Percentiles rank a stretch among this genome's conserved stretches.
Evolutionary conservation across 306 rosid species (phyloP).

Genomic region (Abrus precatorius): DNA sequence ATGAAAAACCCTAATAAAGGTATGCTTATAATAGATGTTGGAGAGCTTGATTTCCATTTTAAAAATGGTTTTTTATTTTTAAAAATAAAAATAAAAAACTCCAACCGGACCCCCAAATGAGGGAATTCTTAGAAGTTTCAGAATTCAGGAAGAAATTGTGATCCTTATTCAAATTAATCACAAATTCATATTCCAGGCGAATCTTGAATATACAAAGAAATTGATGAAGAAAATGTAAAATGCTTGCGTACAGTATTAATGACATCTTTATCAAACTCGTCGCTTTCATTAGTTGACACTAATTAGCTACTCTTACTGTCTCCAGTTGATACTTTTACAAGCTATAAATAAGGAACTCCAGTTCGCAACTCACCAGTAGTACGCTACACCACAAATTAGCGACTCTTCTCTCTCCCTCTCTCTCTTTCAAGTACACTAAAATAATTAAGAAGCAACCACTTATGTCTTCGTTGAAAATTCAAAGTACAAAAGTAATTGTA

Average conservation of each 20-base stretch:
- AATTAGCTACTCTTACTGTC: conserved; percentile 9
- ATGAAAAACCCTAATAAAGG: too few species aligned
- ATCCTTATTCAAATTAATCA: too few species aligned
- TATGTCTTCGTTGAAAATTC: neutral
- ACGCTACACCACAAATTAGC: neutral
- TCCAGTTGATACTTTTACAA: neutral
- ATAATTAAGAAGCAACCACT: neutral
- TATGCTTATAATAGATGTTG: too few species aligned
- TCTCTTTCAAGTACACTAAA: neutral
- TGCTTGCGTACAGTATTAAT: neutral
- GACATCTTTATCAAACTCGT: neutral
- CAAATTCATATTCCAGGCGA: neutral
- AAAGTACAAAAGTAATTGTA: neutral
- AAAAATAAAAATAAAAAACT: too few species aligned
- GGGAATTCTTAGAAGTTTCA: too few species aligned
- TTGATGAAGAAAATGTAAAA: neutral
- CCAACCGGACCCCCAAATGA: too few species aligned
- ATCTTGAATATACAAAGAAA: too few species aligned
- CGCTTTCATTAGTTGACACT: conserved; percentile 25
- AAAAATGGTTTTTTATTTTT: too few species aligned
- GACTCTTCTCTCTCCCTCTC: neutral
- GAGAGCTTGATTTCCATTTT: too few species aligned
- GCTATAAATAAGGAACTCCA: neutral
- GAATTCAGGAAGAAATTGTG: too few species aligned
- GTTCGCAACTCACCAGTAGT: neutral